Base-by-base conservation (phyloP, 2,329 filamentous ascomycete genomes). In the Verticillium dahliae region DNA sequence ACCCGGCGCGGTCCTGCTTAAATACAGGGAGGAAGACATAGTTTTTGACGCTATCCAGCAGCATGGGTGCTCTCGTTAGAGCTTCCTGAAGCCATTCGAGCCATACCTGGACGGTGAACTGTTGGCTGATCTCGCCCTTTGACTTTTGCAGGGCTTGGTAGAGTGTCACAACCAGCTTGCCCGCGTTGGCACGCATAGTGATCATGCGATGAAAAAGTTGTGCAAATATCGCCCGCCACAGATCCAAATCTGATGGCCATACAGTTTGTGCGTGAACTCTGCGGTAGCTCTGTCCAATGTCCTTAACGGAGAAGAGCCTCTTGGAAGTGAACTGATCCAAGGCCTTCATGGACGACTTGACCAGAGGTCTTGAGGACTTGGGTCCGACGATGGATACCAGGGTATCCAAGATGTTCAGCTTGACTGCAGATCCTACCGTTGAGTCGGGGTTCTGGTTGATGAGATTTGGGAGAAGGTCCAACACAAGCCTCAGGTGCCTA, bases 271-370 rank as follows among this genome's bases (percentile, higher is more conserved):
- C 66, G 57, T 73, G 70, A 9, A 72, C 67, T 27, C 70, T 66
- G 39, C 65, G 67, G 65, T 84, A 85, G 31, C 73, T 76, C 15
- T 68, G 67, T 11, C 75, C 71, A 37, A 85, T 72, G 62, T 84
- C 75, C 61, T 76, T 69, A 61, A 82, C 67, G 67, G 75, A 76
- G 33, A 89, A 73, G 13, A 87, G 77, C 2, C 78, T 75, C 70
- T 90, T 91, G 57, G 79, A 76, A 3, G 92, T 70, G 61, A 92
- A 83, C 67, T 87, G 82, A 57, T 89, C 86, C 41, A 91, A 75
- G 15, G 83, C 83, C 68, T 88, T 87, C 63, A 92, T 82, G 6
- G 87, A 85, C 39, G 89, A 89, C 70, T 91, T 91, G 50, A 87
- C 85, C 59, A 88, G 79, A 10, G 86, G 82, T 65, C 84, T 86